These are phyloP conservation scores for Syzygium grande DNA, from an alignment of 345 rosid species.

Conservation along the genomic window DNA sequence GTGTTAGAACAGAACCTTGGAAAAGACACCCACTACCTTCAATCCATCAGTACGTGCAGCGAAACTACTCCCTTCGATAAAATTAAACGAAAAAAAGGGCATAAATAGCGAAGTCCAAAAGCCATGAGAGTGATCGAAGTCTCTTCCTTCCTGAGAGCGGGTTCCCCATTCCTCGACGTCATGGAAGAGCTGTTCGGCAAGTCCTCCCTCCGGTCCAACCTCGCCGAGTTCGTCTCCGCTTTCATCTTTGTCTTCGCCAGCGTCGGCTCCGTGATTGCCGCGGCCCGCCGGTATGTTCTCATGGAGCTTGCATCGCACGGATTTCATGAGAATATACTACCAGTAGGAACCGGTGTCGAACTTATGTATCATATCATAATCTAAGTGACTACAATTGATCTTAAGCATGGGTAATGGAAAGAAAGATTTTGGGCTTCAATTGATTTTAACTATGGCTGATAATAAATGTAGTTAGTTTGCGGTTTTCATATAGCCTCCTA, in stretches of 20 bases:
- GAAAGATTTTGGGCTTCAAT: too few relatives aligned
- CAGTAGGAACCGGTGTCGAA: background rate
- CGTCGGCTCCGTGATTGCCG: constrained; percentile 1
- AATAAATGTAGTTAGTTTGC: background rate
- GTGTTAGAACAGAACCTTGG: background rate
- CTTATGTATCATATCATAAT: background rate
- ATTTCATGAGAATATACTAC: too few relatives aligned
- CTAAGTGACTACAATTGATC: background rate
- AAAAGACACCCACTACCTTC: background rate
- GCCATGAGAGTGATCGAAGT: constrained; percentile 1
- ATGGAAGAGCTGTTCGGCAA: constrained; percentile 7
- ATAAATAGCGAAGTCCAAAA: background rate
- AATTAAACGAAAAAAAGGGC: too few relatives aligned
- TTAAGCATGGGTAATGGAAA: background rate
- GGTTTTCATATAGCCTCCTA: background rate
- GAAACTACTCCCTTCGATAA: background rate
- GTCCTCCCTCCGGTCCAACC: background rate
- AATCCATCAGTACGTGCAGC: background rate
- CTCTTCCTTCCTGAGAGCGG: constrained; percentile 3
- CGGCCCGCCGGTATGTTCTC: background rate
- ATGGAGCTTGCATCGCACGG: background rate
- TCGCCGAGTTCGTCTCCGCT: constrained; percentile 11
- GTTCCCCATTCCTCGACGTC: constrained; percentile 4
- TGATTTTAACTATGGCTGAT: too few relatives aligned
- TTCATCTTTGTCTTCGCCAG: constrained; percentile 10